Conservation (phyloP, 2,329 filamentous ascomycete species). For the Neonectria hederae region DNA sequence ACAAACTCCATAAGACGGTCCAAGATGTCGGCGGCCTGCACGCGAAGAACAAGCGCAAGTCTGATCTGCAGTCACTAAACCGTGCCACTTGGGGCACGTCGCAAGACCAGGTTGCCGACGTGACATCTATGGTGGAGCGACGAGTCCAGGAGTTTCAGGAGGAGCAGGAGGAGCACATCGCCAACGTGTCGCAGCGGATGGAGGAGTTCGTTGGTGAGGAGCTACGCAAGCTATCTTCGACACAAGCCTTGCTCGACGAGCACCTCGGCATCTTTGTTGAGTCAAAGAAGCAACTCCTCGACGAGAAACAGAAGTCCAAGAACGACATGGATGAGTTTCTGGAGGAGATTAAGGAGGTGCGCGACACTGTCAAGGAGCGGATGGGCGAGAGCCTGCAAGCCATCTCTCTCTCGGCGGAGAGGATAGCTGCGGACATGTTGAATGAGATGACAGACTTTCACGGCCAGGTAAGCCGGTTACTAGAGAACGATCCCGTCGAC, state of each 20-base stretch:
- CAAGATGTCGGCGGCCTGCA: constrained; percentile 83
- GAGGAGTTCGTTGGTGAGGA: constrained; percentile 80
- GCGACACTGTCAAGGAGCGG: constrained; percentile 86
- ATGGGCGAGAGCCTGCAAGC: constrained; percentile 87
- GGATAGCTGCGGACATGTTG: constrained; percentile 89
- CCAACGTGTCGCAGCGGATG: constrained; percentile 75
- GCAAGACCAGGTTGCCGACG: constrained; percentile 77
- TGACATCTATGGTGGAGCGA: constrained; percentile 80
- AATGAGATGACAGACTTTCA: constrained; percentile 88
- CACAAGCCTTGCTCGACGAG: constrained; percentile 75
- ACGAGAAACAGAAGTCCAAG: constrained; percentile 74
- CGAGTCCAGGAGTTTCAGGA: constrained; percentile 77
- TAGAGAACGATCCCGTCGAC: background rate
- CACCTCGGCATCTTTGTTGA: constrained; percentile 74
- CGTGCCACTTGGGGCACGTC: constrained; percentile 80
- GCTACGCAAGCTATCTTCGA: constrained; percentile 73
- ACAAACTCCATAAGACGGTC: constrained; percentile 80
- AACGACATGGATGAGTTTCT: constrained; percentile 91
- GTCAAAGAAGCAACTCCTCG: constrained; percentile 73
- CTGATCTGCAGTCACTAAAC: constrained; percentile 83
- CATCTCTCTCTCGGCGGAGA: constrained; percentile 83
- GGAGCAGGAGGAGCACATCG: constrained; percentile 77
- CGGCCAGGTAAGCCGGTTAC: constrained; percentile 58
- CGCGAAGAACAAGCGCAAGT: constrained; percentile 86
- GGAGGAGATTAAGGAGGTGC: constrained; percentile 89